These are phyloP conservation scores for Daldinia bambusicola DNA, from an alignment of 495 filamentous ascomycete species.

Conservation along the genomic window DNA sequence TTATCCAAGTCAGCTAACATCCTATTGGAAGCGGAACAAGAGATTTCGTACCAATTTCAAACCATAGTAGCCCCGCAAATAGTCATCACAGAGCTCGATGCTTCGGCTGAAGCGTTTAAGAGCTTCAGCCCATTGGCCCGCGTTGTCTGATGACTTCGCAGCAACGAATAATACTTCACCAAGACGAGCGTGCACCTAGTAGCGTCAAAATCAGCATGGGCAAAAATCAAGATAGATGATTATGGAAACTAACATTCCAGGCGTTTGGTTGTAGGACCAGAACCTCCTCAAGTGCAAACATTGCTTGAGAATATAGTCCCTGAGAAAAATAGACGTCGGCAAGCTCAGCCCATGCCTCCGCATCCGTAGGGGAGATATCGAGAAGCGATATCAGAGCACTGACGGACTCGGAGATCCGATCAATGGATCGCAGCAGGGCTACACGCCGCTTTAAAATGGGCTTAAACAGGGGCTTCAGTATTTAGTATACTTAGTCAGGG, in stretches of 20 bases:
- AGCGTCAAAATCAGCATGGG: constrained; percentile 38
- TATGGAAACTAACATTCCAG: constrained; percentile 78
- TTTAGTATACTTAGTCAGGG: constrained; percentile 3
- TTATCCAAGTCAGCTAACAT: constrained; percentile 26
- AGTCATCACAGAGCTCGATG: constrained; percentile 92
- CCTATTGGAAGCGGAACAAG: not conserved
- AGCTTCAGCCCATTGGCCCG: constrained; percentile 71
- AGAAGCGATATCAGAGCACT: constrained; percentile 77
- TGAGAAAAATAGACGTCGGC: constrained; percentile 83
- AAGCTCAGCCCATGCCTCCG: constrained; percentile 94
- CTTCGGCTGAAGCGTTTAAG: constrained; percentile 86
- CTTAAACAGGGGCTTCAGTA: constrained; percentile 56
- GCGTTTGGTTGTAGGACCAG: constrained; percentile 89
- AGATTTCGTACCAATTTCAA: constrained; percentile 74
- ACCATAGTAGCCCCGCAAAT: constrained; percentile 91
- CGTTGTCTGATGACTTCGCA: constrained; percentile 59
- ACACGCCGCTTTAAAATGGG: constrained; percentile 87
- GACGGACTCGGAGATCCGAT: constrained; percentile 75
- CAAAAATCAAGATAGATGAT: constrained; percentile 10
- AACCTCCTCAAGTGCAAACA: constrained; percentile 91
- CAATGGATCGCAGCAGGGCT: constrained; percentile 79
- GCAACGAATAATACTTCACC: constrained; percentile 84
- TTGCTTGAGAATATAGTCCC: constrained; percentile 80
- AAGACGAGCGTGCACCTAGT: constrained; percentile 84
- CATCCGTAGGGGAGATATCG: constrained; percentile 86